Evolutionary conservation across 352 stramenopile genomes (phyloP).

Genomic region (Phytophthora fragariaefolia): DNA sequence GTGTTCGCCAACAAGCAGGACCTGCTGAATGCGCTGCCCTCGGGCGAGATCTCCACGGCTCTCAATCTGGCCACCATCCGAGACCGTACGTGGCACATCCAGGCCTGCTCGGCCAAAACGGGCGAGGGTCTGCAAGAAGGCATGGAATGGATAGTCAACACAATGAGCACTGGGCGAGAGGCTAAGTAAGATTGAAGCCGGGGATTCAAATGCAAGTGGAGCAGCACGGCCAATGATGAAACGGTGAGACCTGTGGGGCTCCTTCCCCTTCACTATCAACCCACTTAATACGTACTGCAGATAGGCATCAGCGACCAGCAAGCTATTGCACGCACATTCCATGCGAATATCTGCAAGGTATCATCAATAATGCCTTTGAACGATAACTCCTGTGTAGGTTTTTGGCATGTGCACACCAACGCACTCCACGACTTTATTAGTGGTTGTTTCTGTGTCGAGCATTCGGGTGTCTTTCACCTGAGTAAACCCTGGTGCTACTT

Average conservation of each 20-base stretch:
- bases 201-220: background rate
- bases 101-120: constrained; percentile 91
- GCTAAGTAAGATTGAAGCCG: constrained; percentile 57
- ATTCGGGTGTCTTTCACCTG: constrained; percentile 36
- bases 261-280: constrained; percentile 11
- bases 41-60: constrained; percentile 91
- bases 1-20: constrained; percentile 98
- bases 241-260: background rate
- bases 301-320: constrained; percentile 17
- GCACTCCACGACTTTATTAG: constrained; percentile 41
- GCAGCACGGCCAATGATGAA: background rate
- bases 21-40: constrained; percentile 91
- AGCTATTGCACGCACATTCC: constrained; percentile 11
- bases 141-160: constrained; percentile 90
- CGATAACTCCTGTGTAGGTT: constrained; percentile 17
- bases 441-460: constrained; percentile 31
- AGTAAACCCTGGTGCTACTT: constrained; percentile 32
- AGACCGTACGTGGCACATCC: constrained; percentile 92
- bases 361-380: constrained; percentile 25
- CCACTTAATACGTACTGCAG: constrained; percentile 13
- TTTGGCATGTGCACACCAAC: constrained; percentile 29
- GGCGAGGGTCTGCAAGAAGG: constrained; percentile 90
- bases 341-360: constrained; percentile 26
- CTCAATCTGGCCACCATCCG: constrained; percentile 91
- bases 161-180: constrained; percentile 73